Base-by-base conservation (phyloP, 495 filamentous ascomycete species). In the Lepidopterella palustris region DNA sequence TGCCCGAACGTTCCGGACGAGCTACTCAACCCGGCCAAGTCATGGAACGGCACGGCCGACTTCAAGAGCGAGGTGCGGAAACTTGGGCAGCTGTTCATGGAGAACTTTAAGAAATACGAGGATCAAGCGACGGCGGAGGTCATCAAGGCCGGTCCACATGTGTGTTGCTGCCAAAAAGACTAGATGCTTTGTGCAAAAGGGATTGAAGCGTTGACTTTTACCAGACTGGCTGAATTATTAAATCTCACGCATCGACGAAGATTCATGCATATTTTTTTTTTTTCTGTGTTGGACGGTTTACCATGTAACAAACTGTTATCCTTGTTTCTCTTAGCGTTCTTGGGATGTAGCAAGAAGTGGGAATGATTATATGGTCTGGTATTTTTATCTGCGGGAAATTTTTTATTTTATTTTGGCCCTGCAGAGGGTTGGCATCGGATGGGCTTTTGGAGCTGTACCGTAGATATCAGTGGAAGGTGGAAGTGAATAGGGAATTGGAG, bases 101-200 rank as follows among this genome's bases (percentile, higher is more conserved):
- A 96, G 78, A 97, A 97, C 80, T 98, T 98, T 80, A 85, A 91
- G 79, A 95, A 93, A 79, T 97, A 96, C 79, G 77, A 83, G 62
- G 85, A 86, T 62, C 81, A 96, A 75, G 92, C 92, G 24, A 96
- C 92, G 31, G 76, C 79, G 57, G 92, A 96, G 55, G 91, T 91
- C 59, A 81, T 85, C 70, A 81, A 82, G 58, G 86, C 88, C 31
- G 87, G 84, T 25, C 84, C 84, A 32, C 60, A 71, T 52, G 67
- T 70, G 29, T 67, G 64, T 54, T 67, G 64, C 64, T 67, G 64
- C 54, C 64, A 61, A 39, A 67, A 67, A 55, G 55, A 67, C 32
- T 67, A 61, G 48, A 45, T n/a, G n/a, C n/a, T 21, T 45, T 35
- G 24, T 25, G 29, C 23, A 60, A 31, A 52, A 25, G 3, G 9